Conservation (phyloP, 306 rosid genomes). For the Quercus mongolica region DNA sequence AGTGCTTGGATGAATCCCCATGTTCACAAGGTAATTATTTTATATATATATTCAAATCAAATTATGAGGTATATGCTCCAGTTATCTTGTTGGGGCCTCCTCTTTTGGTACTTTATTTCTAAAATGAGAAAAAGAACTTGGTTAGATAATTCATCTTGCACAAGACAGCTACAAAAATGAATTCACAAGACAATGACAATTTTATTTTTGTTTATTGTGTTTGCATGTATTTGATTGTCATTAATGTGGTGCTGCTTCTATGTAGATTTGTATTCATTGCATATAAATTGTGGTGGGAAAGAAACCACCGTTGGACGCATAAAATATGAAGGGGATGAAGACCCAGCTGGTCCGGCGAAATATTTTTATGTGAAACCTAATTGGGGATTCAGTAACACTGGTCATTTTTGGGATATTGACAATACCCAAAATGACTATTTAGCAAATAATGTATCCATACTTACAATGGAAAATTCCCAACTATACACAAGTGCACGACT, state of each 20-base stretch:
- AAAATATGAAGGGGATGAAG: conserved; percentile 43
- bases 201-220: no score
- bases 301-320: conserved; percentile 32
- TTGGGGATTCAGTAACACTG: conserved; percentile 68
- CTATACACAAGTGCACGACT: conserved; percentile 48
- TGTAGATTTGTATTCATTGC: conserved; percentile 29
- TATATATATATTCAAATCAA: no score
- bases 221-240: neutral
- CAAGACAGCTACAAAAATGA: no score
- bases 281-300: conserved; percentile 62
- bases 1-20: no score
- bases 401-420: conserved; percentile 43
- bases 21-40: no score
- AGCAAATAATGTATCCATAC: conserved; percentile 15
- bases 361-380: neutral
- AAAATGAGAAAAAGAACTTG: no score
- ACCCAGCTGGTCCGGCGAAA: conserved; percentile 44
- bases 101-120: no score
- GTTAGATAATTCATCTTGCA: no score
- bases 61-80: no score
- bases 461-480: conserved; percentile 25
- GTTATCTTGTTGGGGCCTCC: no score
- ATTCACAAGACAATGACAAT: no score
- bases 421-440: conserved; percentile 22
- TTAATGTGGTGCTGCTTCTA: neutral